Evolutionary conservation across 305 asterid genomes (phyloP), one percentile per base, ranked within the genome.

Genomic region (Fraxinus sp.): DNA sequence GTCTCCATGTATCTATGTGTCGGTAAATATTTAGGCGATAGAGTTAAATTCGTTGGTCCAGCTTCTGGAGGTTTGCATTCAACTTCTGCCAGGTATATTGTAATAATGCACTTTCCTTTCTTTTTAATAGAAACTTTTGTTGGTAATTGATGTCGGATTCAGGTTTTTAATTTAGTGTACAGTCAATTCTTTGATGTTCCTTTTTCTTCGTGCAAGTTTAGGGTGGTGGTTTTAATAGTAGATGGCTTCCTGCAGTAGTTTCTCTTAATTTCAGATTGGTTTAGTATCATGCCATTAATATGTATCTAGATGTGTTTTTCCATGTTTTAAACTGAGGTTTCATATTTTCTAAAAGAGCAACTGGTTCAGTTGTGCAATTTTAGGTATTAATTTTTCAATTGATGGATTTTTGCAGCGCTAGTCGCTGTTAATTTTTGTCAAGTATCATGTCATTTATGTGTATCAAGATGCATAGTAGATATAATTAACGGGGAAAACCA

Each of bases 21-120:
- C 73, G 84, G 66, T 78, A 70, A 70, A 83, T 79, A 77, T 68
- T 75, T 75, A 95, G 98, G 98, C 86, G 97, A 95, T 78, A 92
- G 91, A 90, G 98, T 95, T 80, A 95, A 92, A 87, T 95, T 88
- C 78, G 75, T 91, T 82, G 94, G 97, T 84, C 78, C 96, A 89
- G 82, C 93, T 87, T 88, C 97, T 82, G 87, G 90, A 84, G 84
- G 90, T 82, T 72, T 87, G 46, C 90, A 87, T 86, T 74, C 95
- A 76, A 81, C 85, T 80, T 79, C 90, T 80, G 52, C 90, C 86
- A 92, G 98, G 98, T 94, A 90, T 75, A 75, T 75, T 78, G 80
- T 68, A 6, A 66, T 81, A 76, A 79, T 16, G 43, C 24, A 8
- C 73, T 57, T 55, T 20, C 20, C 10, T 39, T 71, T 16, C 41